Evolutionary conservation across 164 flowering plant species (phyloP).

Genomic region (Aristolochia contorta): DNA sequence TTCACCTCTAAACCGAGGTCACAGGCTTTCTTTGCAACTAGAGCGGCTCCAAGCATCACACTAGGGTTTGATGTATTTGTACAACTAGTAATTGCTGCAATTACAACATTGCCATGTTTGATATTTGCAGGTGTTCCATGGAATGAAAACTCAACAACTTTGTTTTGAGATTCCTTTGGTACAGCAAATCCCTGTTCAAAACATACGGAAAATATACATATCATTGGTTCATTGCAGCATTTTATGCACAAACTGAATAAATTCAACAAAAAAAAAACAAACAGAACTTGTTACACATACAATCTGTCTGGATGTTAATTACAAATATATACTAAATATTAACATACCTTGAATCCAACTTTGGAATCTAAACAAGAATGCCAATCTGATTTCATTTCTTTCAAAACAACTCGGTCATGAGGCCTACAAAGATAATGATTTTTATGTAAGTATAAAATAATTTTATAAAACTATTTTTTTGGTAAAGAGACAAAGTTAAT

Average conservation of each 20-base stretch:
- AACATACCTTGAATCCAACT: constrained; percentile 84
- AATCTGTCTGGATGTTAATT: too few species aligned
- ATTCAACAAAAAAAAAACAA: too few species aligned
- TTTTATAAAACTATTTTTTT: too few species aligned
- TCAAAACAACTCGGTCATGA: constrained; percentile 81
- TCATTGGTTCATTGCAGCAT: background rate
- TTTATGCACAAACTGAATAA: too few species aligned
- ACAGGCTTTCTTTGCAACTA: constrained; percentile 87
- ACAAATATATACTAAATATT: too few species aligned
- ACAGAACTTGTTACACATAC: too few species aligned
- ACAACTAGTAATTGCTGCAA: constrained; percentile 96
- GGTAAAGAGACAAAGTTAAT: background rate
- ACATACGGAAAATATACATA: background rate
- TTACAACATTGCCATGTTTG: constrained; percentile 88
- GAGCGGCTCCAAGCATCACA: constrained; percentile 94
- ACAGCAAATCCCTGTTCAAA: constrained; percentile 75
- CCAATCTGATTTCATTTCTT: constrained; percentile 92
- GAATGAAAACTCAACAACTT: constrained; percentile 71
- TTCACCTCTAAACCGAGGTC: constrained; percentile 77
- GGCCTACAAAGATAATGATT: constrained; percentile 38
- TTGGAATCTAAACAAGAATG: constrained; percentile 79
- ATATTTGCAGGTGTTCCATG: constrained; percentile 76
- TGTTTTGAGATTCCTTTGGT: constrained; percentile 71
- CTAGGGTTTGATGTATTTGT: constrained; percentile 96
- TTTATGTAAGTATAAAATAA: constrained; percentile 1